phyloP scores from a whole-genome alignment of 108 stramenopile genomes.

The Mediolabrus comicus region DNA sequence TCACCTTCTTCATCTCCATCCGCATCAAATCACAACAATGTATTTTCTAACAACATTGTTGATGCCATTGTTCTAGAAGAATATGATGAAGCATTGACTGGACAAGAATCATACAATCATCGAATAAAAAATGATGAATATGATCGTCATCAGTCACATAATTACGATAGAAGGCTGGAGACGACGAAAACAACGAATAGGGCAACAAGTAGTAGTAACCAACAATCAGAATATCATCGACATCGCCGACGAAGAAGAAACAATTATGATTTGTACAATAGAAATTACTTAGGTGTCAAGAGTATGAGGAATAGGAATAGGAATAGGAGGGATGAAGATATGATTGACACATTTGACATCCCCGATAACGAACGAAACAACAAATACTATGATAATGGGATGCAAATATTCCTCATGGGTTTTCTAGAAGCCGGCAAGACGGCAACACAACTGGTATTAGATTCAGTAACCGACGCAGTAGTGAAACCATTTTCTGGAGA shows the following conservation, averaged over 20 bases:
- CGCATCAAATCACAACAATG: not conserved
- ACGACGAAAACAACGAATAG: not conserved
- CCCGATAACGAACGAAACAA: conserved; percentile 1
- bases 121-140: not conserved
- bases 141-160: not conserved
- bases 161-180: not conserved
- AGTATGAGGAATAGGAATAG: too few species aligned
- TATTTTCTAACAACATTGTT: not conserved
- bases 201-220: not conserved
- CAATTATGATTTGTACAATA: conserved; percentile 15
- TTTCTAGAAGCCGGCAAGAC: conserved; percentile 41
- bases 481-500: conserved; percentile 1
- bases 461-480: conserved; percentile 5
- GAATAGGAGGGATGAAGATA: not conserved
- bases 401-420: conserved; percentile 45
- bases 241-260: conserved; percentile 2
- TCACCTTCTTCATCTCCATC: not conserved
- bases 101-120: not conserved
- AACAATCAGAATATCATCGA: not conserved
- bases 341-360: conserved; percentile 5
- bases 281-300: not conserved
- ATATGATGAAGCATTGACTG: not conserved
- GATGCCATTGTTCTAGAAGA: conserved; percentile 22
- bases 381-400: conserved; percentile 26
- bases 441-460: conserved; percentile 20